Evolutionary conservation across 164 flowering plant species (phyloP).

Genomic region (Echeveria elegans): DNA sequence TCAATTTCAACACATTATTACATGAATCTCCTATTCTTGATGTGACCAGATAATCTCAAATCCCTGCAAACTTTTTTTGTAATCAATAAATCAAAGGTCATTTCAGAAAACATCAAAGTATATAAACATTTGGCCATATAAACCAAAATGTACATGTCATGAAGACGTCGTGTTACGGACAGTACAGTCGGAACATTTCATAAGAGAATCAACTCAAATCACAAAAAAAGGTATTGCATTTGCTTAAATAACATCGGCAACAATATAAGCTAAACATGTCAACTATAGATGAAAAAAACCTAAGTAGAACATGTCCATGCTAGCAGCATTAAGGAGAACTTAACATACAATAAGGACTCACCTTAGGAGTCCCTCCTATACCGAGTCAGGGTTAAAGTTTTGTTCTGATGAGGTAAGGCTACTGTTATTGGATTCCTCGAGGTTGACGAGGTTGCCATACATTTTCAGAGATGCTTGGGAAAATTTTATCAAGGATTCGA

Average conservation of each 20-base stretch:
- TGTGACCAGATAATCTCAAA: background rate
- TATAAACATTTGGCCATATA: too few species aligned
- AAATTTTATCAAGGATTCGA: constrained; percentile 63
- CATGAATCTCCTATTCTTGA: background rate
- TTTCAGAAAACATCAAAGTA: too few species aligned
- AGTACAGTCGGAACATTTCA: too few species aligned
- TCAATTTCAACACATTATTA: background rate
- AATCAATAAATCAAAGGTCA: background rate
- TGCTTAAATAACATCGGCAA: background rate
- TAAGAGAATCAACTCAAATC: too few species aligned
- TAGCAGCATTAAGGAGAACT: constrained; percentile 52
- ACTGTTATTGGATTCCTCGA: constrained; percentile 26
- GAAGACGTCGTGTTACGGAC: too few species aligned
- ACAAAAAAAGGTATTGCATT: background rate
- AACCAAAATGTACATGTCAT: too few species aligned
- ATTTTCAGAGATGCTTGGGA: constrained; percentile 57
- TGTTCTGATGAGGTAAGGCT: background rate
- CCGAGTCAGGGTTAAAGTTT: constrained; percentile 11
- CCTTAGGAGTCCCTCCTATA: constrained; percentile 10
- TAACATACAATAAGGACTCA: constrained; percentile 21
- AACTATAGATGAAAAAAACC: background rate
- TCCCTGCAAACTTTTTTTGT: background rate
- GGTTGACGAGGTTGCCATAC: constrained; percentile 57
- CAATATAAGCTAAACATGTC: background rate
- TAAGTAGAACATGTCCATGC: constrained; percentile 30